Evolutionary conservation across 768 basidiomycete genomes (phyloP).

Genomic region (Pleurotus cornucopiae): DNA sequence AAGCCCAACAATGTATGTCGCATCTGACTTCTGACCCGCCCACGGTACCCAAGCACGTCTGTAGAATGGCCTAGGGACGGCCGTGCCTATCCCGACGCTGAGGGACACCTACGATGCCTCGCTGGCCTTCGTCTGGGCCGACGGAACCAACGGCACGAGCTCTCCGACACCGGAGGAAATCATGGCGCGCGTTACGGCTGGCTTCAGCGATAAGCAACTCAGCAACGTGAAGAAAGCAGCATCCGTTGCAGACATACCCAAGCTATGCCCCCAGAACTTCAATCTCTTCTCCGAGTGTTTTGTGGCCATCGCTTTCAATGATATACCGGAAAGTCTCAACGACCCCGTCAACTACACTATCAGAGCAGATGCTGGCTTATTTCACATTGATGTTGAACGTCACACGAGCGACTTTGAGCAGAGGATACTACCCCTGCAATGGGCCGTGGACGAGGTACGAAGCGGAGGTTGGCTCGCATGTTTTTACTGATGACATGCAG

Average conservation of each 20-base stretch:
- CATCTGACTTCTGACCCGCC: not conserved
- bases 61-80: conserved; percentile 62
- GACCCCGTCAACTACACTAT: conserved; percentile 64
- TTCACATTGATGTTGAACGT: conserved; percentile 57
- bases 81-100: conserved; percentile 45
- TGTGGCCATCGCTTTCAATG: conserved; percentile 59
- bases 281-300: conserved; percentile 67
- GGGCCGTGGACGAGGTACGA: conserved; percentile 68
- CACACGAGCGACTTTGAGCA: conserved; percentile 69
- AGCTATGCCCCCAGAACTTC: conserved; percentile 70
- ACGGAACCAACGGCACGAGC: conserved; percentile 54
- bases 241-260: conserved; percentile 44
- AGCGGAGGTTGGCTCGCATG: not conserved
- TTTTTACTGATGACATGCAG: conserved; percentile 28
- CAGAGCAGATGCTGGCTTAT: conserved; percentile 59
- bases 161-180: conserved; percentile 53
- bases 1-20: conserved; percentile 57
- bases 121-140: conserved; percentile 59
- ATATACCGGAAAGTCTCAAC: conserved; percentile 39
- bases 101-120: conserved; percentile 48
- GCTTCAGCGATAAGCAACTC: conserved; percentile 45
- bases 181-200: conserved; percentile 53
- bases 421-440: conserved; percentile 67
- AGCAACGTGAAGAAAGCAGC: conserved; percentile 44
- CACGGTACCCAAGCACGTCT: too few species aligned